phyloP scores from a whole-genome alignment of 192 early-diverging fungal genomes.

The Globomyces pollinis-pini region DNA sequence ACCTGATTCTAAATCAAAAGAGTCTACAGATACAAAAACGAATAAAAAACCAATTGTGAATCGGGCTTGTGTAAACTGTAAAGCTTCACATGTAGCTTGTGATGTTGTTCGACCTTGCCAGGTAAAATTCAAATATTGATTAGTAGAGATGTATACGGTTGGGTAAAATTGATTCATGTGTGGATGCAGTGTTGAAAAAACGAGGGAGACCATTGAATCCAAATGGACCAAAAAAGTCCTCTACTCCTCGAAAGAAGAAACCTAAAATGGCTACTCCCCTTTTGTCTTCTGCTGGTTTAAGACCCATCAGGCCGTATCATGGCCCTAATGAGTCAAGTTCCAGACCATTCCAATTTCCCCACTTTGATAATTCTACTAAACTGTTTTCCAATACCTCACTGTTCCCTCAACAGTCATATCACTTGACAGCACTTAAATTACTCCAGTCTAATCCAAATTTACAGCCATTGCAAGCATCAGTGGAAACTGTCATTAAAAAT shows the following conservation, averaged over 20 bases:
- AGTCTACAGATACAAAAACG: no score
- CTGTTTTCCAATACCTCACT: no score
- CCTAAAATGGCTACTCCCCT: conserved; percentile 1
- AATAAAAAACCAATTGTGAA: conserved; percentile 26
- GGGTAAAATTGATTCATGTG: conserved; percentile 39
- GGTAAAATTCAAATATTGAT: conserved; percentile 7
- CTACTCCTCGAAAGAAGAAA: conserved; percentile 12
- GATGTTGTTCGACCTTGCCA: conserved; percentile 45
- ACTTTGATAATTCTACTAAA: no score
- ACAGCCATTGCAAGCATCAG: no score
- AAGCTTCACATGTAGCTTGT: conserved; percentile 27
- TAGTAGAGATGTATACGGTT: conserved; percentile 40
- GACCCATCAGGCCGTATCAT: no score
- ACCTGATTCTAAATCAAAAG: no score
- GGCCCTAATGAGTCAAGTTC: no score
- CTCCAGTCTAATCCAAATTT: no score
- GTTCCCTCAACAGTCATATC: no score
- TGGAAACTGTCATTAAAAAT: no score
- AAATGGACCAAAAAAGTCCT: conserved; percentile 7
- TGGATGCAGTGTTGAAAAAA: conserved; percentile 49
- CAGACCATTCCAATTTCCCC: no score
- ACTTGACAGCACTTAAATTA: no score
- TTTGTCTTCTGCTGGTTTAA: background rate
- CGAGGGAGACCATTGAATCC: conserved; percentile 44
- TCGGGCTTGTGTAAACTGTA: conserved; percentile 27